Evolutionary conservation across 2,329 filamentous ascomycete genomes (phyloP).

Genomic region (Fusarium musae): DNA sequence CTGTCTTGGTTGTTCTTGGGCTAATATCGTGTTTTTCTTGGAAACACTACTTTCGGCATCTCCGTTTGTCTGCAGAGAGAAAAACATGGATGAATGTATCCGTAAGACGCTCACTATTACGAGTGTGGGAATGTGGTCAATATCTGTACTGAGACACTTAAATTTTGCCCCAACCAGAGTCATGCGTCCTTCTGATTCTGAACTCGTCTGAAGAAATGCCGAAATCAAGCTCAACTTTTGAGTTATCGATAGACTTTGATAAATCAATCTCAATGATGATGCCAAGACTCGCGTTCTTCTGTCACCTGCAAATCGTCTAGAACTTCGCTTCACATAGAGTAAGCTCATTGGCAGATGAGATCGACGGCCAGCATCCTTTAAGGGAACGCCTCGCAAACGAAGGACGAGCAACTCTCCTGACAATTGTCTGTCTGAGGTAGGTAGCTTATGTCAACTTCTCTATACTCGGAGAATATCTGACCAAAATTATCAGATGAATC

Average conservation of each 20-base stretch:
- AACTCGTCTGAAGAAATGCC: not conserved
- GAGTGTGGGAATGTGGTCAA: conserved; percentile 20
- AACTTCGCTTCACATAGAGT: conserved; percentile 2
- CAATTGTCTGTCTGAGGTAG: not conserved
- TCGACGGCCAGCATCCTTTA: conserved; percentile 2
- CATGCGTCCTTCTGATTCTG: not conserved
- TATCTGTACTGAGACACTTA: conserved; percentile 7
- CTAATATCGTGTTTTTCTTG: conserved; percentile 5
- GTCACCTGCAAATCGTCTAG: not conserved
- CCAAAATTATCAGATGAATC: not conserved
- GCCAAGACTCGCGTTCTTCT: conserved; percentile 26
- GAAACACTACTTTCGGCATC: conserved; percentile 7
- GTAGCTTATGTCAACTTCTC: not conserved
- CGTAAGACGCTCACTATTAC: conserved; percentile 1
- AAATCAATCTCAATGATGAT: conserved; percentile 19
- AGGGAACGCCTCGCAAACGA: not conserved
- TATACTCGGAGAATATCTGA: not conserved
- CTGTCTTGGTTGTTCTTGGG: conserved; percentile 12
- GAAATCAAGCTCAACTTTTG: conserved; percentile 14
- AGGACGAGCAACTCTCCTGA: not conserved
- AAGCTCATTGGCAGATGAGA: conserved; percentile 6
- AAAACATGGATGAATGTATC: conserved; percentile 1
- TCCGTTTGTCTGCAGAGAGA: conserved; percentile 1
- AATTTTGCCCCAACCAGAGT: conserved; percentile 1
- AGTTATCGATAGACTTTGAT: conserved; percentile 14